These are phyloP conservation scores for Ophiocordyceps camponoti-leonardi DNA, from an alignment of 2,329 filamentous ascomycete species.

Conservation along the genomic window DNA sequence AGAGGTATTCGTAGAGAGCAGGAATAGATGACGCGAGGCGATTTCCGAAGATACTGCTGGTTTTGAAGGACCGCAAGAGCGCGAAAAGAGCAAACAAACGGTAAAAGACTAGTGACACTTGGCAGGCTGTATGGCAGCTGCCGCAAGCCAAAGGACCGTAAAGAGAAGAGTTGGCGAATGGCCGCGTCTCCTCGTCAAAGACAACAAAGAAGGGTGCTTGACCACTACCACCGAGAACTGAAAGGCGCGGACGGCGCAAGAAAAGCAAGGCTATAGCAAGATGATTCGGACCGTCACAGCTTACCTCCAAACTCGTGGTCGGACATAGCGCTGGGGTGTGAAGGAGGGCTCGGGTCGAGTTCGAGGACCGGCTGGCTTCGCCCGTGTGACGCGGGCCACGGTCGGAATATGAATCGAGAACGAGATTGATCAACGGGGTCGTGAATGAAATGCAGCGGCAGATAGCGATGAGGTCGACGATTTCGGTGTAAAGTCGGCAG, in stretches of 20 bases:
- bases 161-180: no score
- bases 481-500: background rate
- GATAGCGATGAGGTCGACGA: background rate
- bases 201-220: no score
- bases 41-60: background rate
- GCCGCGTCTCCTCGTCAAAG: no score
- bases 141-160: no score
- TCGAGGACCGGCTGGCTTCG: background rate
- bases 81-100: background rate
- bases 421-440: background rate
- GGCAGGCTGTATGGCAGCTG: no score
- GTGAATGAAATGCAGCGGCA: background rate
- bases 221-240: no score
- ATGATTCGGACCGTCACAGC: conserved; percentile 9
- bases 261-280: background rate
- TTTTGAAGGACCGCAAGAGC: background rate
- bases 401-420: background rate
- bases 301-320: conserved; percentile 49
- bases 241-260: background rate
- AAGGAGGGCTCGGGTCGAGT: background rate
- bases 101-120: no score
- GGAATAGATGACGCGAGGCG: background rate
- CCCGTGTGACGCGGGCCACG: background rate
- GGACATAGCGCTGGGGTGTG: conserved; percentile 30
- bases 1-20: background rate